Base-by-base conservation (phyloP, 73 alveolate genomes). In the Vitrella brassicaformis region DNA sequence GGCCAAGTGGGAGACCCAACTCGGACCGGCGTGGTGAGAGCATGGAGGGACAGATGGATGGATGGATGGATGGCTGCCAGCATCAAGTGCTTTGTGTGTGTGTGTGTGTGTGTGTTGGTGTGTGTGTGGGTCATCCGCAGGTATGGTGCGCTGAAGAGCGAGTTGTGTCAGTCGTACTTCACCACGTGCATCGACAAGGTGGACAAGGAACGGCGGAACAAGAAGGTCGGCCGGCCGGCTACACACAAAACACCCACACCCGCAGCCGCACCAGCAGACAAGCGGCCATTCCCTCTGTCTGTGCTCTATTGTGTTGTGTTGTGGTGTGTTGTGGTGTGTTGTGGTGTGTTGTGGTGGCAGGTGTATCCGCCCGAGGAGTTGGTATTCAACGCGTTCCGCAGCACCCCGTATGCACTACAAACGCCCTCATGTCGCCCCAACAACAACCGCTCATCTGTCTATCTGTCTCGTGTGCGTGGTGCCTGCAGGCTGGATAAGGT, bases 401-500 rank as follows among this genome's bases (percentile, higher is more conserved):
- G 4, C 56, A 39, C 22, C 14, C 56, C 56, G 4, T 14, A 39
- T 39, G 22, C 22, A 14, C 14, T 39, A 14, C 22, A 14, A 14
- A 8, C 56, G 4, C 56, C 14, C 14, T 14, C 14, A 8, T 39
- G 56, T 39, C 22, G 22, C 4, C 14, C 22, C 56, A 14, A 14
- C 56, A 8, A 14, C 56, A 39, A 8, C 56, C 56, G 56, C 14
- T 39, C 56, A 4, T 39, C 56, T 39, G 22, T 39, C 56, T 39
- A 4, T 39, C 56, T 39, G 22, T 39, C 56, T 39, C 14, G 56
- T 39, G 56, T 39, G 22, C 56, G 4, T 8, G 56, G 14, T 39
- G 56, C 22, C 22, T 39, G 56, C 56, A 39, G 56, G 4, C 4
- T 84, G 73, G 85, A 84, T 27, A 75, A 89, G 71, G 83, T 90